phyloP scores from a whole-genome alignment of 805 yeast species.

The Yarrowia alimentaria region DNA sequence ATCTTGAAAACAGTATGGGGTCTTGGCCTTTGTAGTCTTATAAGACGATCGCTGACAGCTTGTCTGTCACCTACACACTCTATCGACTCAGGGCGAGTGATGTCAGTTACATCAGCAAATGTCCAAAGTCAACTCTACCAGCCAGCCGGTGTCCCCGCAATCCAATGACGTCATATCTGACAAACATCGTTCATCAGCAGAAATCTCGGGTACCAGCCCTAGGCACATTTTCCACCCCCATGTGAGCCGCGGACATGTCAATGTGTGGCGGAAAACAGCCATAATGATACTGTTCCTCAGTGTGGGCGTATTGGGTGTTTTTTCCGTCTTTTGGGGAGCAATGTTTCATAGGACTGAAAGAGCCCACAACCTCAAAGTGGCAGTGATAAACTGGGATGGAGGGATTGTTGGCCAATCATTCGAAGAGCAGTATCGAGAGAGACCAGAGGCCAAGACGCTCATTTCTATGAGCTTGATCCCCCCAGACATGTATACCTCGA shows the following conservation, averaged over 20 bases:
- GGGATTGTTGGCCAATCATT: constrained; percentile 28
- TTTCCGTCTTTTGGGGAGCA: constrained; percentile 53
- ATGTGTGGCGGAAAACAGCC: not conserved
- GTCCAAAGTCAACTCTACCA: too few species aligned
- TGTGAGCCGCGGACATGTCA: not conserved
- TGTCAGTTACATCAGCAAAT: too few species aligned
- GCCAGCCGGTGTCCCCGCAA: too few species aligned
- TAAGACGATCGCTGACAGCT: too few species aligned
- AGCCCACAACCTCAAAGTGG: constrained; percentile 41
- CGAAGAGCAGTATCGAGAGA: not conserved
- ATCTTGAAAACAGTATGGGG: too few species aligned
- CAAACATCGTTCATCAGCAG: too few species aligned
- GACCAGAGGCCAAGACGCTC: not conserved
- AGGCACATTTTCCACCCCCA: not conserved
- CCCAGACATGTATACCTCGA: constrained; percentile 1
- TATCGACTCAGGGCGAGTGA: too few species aligned
- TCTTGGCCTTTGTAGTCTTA: too few species aligned
- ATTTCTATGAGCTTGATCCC: not conserved
- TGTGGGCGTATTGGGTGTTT: constrained; percentile 37
- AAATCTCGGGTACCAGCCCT: too few species aligned
- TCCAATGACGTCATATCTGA: too few species aligned
- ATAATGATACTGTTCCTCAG: constrained; percentile 3
- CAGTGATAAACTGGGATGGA: constrained; percentile 45
- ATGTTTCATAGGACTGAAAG: constrained; percentile 40
- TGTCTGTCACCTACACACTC: too few species aligned